Base-by-base conservation (phyloP, 352 stramenopile species). In the Aphanomyces astaci region DNA sequence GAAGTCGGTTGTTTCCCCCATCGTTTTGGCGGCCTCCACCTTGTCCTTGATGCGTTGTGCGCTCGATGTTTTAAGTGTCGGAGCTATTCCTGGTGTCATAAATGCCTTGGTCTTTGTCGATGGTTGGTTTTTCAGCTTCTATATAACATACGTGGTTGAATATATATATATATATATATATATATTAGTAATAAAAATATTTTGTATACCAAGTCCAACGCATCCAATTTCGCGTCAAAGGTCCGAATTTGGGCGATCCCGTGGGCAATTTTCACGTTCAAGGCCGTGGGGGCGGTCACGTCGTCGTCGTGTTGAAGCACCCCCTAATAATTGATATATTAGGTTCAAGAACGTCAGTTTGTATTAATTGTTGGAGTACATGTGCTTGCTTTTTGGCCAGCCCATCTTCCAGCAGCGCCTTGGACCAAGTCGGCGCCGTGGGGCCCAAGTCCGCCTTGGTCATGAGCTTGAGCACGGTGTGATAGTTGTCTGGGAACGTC, bases 31-130 rank as follows among this genome's bases (percentile, higher is more conserved):
- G 4, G 62, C 62, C 59, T 68, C 43, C 30, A 68, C 62, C 39
- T 68, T 60, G 46, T 68, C 48, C 27, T 68, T 68, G 30, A 68
- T 68, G 17, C 62, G 46, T 24, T 68, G 62, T 31, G 43, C 62
- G 25, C 43, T 60, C 11, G 11, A 60, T 24, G 24, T 62, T 15
- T 52, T 59, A 19, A 36, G 32, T 13, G 51, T 7, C 45, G 45
- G 22, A 4, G 17, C 30, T 2, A 46, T 15, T n/a, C 22, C 22
- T 10, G 27, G 24, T 27, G 51, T 13, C 53, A 62, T 25, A 22
- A 62, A 62, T 31, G 27, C 10, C n/a, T 62, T 62, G 15, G 53
- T 57, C 32, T 10, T 1, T 24, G 30, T 43, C 28, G 19, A 22
- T 43, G n/a, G n/a, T n/a, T n/a, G n/a, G n/a, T 36, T 54, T 4